A percentile compares a stretch with the other conserved stretches of the same genome.
phyloP scores from a whole-genome alignment of 2,329 filamentous ascomycete genomes.

The Diaporthe helianthi region DNA sequence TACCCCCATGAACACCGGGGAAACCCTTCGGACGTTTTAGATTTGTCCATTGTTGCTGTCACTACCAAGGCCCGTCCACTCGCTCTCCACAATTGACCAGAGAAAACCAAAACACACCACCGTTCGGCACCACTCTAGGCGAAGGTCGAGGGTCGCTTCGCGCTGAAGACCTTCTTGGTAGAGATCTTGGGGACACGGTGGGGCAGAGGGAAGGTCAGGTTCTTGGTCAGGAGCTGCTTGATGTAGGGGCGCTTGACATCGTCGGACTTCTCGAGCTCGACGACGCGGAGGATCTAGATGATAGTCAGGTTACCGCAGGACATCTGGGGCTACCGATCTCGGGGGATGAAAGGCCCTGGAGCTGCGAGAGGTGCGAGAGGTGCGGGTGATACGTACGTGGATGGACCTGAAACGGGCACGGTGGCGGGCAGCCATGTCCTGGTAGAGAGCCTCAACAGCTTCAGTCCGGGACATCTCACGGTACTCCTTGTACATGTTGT shows the following conservation, averaged over 20 bases:
- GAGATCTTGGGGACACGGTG: constrained; percentile 87
- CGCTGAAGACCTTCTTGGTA: constrained; percentile 90
- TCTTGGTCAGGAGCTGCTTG: constrained; percentile 95
- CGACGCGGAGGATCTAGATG: constrained; percentile 90
- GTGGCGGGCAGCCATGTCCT: constrained; percentile 99
- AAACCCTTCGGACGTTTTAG: constrained; percentile 50
- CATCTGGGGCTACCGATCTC: neutral
- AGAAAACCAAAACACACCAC: constrained; percentile 45
- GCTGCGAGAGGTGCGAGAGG: neutral
- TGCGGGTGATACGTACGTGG: constrained; percentile 76
- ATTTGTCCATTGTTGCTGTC: constrained; percentile 25
- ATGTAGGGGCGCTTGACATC: constrained; percentile 99
- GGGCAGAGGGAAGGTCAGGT: constrained; percentile 97
- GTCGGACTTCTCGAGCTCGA: constrained; percentile 93
- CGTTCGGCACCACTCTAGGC: constrained; percentile 71
- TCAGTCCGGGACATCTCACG: constrained; percentile 96
- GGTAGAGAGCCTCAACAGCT: constrained; percentile 96
- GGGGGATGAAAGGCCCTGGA: too few relatives aligned
- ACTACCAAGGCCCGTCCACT: constrained; percentile 25
- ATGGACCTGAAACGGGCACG: constrained; percentile 97
- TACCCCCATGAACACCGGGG: constrained; percentile 68
- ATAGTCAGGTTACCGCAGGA: constrained; percentile 39
- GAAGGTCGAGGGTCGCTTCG: constrained; percentile 95
- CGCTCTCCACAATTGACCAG: constrained; percentile 41
- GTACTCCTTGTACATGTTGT: constrained; percentile 99